Percentiles rank a stretch among this genome's conserved stretches.
Conservation (phyloP, 805 yeast genomes). For the Tetrapisispora fleetii region DNA sequence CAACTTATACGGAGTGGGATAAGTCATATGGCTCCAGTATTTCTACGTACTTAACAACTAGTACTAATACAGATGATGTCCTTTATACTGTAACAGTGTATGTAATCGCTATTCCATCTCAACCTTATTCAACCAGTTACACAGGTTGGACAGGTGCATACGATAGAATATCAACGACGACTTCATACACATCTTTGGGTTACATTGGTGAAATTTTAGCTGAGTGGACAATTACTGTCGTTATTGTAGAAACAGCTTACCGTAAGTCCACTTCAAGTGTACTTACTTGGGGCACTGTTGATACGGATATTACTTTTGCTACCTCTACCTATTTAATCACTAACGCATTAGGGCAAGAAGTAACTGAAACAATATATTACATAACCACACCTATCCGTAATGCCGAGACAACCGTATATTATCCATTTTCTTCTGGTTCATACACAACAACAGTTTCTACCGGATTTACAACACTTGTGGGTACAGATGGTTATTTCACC, state of each 20-base stretch:
- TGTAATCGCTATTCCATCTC: not conserved
- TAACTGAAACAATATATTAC: no score
- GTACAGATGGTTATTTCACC: not conserved
- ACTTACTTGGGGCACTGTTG: no score
- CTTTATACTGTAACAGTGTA: not conserved
- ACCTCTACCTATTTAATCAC: no score
- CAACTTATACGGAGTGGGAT: not conserved
- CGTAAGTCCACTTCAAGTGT: no score
- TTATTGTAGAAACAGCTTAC: not conserved
- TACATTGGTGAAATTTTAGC: not conserved
- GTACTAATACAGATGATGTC: not conserved
- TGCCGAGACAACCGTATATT: not conserved
- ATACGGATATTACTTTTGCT: no score
- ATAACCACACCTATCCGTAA: not conserved
- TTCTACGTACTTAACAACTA: not conserved
- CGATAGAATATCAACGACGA: not conserved
- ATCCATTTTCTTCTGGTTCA: conserved; percentile 1
- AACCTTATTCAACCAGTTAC: not conserved
- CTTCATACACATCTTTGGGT: conserved; percentile 5
- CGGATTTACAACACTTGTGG: not conserved
- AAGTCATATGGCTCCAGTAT: not conserved
- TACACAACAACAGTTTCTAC: not conserved
- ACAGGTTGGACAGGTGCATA: not conserved
- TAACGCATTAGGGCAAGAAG: no score
- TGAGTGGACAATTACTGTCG: not conserved